Percentiles rank a stretch among this genome's conserved stretches.
These are phyloP conservation scores for Farysia itapuensis DNA, from an alignment of 1,284 basidiomycete species.

Conservation along the genomic window DNA sequence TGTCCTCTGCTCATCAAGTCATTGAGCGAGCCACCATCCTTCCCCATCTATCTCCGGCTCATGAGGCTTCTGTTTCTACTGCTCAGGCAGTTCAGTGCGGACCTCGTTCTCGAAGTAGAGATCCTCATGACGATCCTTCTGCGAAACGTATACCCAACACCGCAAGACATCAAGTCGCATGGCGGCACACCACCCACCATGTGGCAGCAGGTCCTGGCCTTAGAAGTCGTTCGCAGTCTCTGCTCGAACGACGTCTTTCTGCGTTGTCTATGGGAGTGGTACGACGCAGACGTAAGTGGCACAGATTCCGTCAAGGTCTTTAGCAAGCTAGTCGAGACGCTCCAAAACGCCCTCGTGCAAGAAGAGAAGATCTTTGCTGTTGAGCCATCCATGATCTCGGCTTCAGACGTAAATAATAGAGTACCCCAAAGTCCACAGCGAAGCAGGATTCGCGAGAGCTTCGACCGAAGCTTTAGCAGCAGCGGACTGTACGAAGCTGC, in stretches of 20 bases:
- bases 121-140: conserved; percentile 57
- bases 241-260: conserved; percentile 50
- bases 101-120: conserved; percentile 62
- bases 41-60: conserved; percentile 84
- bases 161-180: conserved; percentile 18
- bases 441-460: conserved; percentile 18
- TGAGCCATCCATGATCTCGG: conserved; percentile 11
- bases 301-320: conserved; percentile 36
- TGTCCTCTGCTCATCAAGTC: conserved; percentile 85
- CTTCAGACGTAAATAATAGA: not conserved
- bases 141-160: conserved; percentile 23
- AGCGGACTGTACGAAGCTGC: conserved; percentile 53
- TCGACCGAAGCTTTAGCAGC: conserved; percentile 34
- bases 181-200: conserved; percentile 19
- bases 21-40: conserved; percentile 71
- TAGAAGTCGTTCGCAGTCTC: conserved; percentile 52
- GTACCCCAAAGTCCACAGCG: conserved; percentile 14
- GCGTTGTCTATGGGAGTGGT: conserved; percentile 53
- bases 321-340: conserved; percentile 37
- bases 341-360: conserved; percentile 27
- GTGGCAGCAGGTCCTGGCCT: conserved; percentile 55
- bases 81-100: conserved; percentile 83
- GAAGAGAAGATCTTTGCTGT: conserved; percentile 20
- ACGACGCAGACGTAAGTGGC: conserved; percentile 18
- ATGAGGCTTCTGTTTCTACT: conserved; percentile 90